Conservation (phyloP, 768 basidiomycete species). For the Coprinopsis marcescibilis region DNA sequence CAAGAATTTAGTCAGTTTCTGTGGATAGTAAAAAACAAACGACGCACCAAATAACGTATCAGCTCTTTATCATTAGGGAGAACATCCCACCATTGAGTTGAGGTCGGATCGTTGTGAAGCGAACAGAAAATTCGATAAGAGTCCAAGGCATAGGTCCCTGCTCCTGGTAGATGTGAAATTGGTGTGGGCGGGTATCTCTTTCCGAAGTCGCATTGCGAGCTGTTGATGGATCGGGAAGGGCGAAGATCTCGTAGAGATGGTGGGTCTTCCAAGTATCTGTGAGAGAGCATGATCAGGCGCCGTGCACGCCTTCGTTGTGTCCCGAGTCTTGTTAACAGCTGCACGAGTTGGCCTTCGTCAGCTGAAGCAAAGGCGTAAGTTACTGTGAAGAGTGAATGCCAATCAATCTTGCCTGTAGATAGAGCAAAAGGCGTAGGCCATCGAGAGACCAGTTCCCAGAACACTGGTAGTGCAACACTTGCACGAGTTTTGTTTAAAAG, state of each 20-base stretch:
- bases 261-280: slow-evolving; percentile 42
- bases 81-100: slow-evolving; percentile 58
- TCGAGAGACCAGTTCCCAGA: slow-evolving; percentile 46
- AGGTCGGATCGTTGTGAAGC: slow-evolving; percentile 22
- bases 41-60: slow-evolving; percentile 54
- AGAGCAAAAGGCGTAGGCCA: slow-evolving; percentile 58
- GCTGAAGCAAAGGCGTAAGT: slow-evolving; percentile 26
- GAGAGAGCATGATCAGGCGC: slow-evolving; percentile 51
- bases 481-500: slow-evolving; percentile 70
- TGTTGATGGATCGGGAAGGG: slow-evolving; percentile 22
- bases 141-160: slow-evolving; percentile 69
- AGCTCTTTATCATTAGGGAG: slow-evolving; percentile 67
- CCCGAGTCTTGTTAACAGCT: slow-evolving; percentile 49
- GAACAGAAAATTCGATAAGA: slow-evolving; percentile 70
- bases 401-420: slow-evolving; percentile 38
- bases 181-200: slow-evolving; percentile 40
- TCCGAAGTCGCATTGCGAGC: slow-evolving; percentile 8
- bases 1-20: neutral
- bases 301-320: slow-evolving; percentile 51
- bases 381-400: neutral
- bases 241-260: slow-evolving; percentile 28
- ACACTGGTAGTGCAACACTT: slow-evolving; percentile 57
- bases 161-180: slow-evolving; percentile 55
- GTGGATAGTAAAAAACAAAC: neutral
- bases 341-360: slow-evolving; percentile 34